Evolutionary conservation across 768 basidiomycete genomes (phyloP).

Genomic region (Rhizopogon rudus): DNA sequence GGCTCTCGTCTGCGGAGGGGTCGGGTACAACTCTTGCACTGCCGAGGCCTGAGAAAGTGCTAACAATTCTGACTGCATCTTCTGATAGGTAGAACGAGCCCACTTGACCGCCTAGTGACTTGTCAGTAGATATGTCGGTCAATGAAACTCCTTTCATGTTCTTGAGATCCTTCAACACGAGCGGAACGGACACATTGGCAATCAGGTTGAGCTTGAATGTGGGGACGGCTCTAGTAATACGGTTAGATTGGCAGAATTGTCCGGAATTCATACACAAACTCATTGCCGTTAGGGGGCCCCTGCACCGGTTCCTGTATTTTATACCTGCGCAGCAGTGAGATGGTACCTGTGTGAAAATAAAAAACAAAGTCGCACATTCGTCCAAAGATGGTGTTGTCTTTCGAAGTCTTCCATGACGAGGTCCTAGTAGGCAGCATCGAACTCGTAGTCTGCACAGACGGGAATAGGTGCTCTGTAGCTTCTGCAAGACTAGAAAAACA

Average conservation of each 20-base stretch:
- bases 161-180: constrained; percentile 38
- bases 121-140: constrained; percentile 34
- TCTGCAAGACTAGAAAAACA: constrained; percentile 30
- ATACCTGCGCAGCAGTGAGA: not conserved
- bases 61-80: constrained; percentile 45
- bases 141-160: constrained; percentile 28
- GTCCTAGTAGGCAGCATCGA: constrained; percentile 32
- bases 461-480: constrained; percentile 45
- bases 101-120: constrained; percentile 36
- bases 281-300: constrained; percentile 4
- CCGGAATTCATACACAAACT: constrained; percentile 12
- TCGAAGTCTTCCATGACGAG: constrained; percentile 21
- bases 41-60: constrained; percentile 46
- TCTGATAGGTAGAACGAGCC: constrained; percentile 57
- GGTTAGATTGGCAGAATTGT: not conserved
- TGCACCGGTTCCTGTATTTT: not conserved
- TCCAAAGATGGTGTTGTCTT: constrained; percentile 51
- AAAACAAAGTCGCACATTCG: constrained; percentile 43
- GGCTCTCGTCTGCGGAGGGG: constrained; percentile 33
- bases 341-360: not conserved
- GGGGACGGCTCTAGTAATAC: constrained; percentile 16
- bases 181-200: constrained; percentile 44
- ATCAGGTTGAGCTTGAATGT: constrained; percentile 47
- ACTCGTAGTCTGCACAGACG: constrained; percentile 24
- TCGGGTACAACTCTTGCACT: constrained; percentile 42